phyloP scores from a whole-genome alignment of 768 basidiomycete genomes.

The Amanita phalloides region DNA sequence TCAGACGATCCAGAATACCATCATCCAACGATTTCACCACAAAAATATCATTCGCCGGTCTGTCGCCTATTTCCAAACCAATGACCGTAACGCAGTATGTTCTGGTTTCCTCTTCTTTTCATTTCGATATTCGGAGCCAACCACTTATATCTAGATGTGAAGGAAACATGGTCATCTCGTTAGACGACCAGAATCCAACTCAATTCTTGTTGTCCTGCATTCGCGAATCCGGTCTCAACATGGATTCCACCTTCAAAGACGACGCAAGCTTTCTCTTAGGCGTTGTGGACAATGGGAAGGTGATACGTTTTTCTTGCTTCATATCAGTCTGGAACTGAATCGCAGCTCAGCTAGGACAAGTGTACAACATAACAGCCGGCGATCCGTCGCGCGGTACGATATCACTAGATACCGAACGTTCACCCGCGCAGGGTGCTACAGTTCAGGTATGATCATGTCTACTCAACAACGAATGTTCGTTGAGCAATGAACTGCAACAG shows the following conservation, averaged over 20 bases:
- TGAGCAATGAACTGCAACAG: conserved; percentile 13
- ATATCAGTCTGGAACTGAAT: background rate
- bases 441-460: conserved; percentile 29
- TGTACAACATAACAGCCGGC: conserved; percentile 56
- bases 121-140: background rate
- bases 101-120: background rate
- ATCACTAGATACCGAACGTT: conserved; percentile 41
- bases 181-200: conserved; percentile 51
- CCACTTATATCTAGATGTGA: conserved; percentile 34
- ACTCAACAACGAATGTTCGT: background rate
- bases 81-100: conserved; percentile 47
- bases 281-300: conserved; percentile 21
- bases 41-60: conserved; percentile 24
- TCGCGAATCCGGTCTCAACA: conserved; percentile 17
- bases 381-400: conserved; percentile 63
- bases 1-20: conserved; percentile 14
- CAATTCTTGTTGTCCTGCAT: conserved; percentile 47
- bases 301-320: conserved; percentile 9
- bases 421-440: conserved; percentile 36
- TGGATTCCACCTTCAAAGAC: conserved; percentile 29
- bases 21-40: conserved; percentile 2
- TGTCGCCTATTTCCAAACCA: conserved; percentile 31
- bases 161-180: conserved; percentile 59
- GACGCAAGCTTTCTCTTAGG: conserved; percentile 49
- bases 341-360: conserved; percentile 26